Evolutionary conservation across 108 stramenopile species (phyloP), one percentile per base, ranked within the genome.

Genomic region (Mediolabrus comicus): DNA sequence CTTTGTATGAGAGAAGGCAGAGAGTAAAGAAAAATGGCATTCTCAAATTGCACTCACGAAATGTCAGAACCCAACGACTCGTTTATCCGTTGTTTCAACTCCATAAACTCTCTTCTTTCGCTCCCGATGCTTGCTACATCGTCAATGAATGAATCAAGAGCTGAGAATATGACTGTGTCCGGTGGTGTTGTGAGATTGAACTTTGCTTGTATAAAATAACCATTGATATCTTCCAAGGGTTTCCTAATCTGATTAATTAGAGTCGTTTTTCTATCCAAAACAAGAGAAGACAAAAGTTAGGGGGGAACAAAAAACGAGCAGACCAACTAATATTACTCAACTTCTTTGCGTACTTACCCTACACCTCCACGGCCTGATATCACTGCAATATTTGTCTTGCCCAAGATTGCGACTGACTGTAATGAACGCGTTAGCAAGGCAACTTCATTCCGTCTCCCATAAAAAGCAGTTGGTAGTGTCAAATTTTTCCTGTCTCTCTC

Each of bases 351-450:
- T 25, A 39, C 59, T 60, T 36, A 61, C 69, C 72, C 72, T 54
- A 65, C 58, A 52, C 72, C 72, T 5, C 65, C 56, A 66, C 52
- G 36, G 4, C 72, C 72, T 1, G 72, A 57, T 24, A 73, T 57
- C 26, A 38, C 19, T 19, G 52, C 33, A 16, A 65, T 35, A 16
- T 10, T 24, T 10, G 72, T 29, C 25, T 46, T 13, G 22, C 35
- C 55, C 28, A 58, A 31, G n/a, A 33, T 14, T 35, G 55, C 31
- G 12, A 67, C 65, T 32, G 39, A n/a, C 27, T 73, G 30, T 1
- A 73, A 36, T 12, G 65, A n/a, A 43, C 66, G 55, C 16, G n/a
- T 43, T 0, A 73, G 5, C 65, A 67, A 36, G 29, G 53, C 55
- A 3, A 73, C 25, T 32, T 73, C 65, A 16, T 39, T 33, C 10